phyloP scores from a whole-genome alignment of 352 stramenopile genomes.

The Phytopythium chamaehyphon region DNA sequence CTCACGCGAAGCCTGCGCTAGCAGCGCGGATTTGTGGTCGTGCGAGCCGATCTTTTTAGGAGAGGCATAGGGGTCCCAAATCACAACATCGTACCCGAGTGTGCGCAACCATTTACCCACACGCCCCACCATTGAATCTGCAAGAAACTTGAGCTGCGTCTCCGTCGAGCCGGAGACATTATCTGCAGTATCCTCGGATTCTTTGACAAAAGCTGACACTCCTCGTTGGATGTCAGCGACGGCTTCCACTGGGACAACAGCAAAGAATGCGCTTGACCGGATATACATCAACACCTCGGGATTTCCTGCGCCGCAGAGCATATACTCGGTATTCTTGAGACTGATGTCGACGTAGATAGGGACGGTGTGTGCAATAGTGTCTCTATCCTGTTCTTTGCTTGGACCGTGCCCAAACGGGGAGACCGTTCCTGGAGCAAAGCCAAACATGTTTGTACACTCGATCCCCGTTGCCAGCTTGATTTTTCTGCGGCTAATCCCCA shows the following conservation, averaged over 20 bases:
- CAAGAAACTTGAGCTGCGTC: conserved; percentile 58
- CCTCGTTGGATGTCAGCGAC: conserved; percentile 34
- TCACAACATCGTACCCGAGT: conserved; percentile 69
- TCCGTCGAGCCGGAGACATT: not conserved
- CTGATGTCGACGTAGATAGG: conserved; percentile 38
- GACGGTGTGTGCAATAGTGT: conserved; percentile 4
- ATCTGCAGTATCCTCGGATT: not conserved
- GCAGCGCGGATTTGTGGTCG: conserved; percentile 41
- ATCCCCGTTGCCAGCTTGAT: conserved; percentile 60
- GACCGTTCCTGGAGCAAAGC: conserved; percentile 58
- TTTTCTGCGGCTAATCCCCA: conserved; percentile 48
- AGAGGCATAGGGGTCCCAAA: conserved; percentile 45
- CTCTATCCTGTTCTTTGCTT: not conserved
- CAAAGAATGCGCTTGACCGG: conserved; percentile 34
- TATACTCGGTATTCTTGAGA: conserved; percentile 26
- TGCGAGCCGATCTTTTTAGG: conserved; percentile 21
- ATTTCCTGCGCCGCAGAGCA: conserved; percentile 46
- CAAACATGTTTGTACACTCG: conserved; percentile 58
- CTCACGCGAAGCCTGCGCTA: conserved; percentile 46
- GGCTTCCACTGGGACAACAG: conserved; percentile 25
- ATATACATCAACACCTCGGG: conserved; percentile 41
- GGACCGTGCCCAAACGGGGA: conserved; percentile 49
- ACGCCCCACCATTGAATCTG: conserved; percentile 70
- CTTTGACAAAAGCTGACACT: conserved; percentile 11
- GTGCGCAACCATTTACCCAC: conserved; percentile 76